Percentiles rank a stretch among this genome's conserved stretches.
phyloP scores from a whole-genome alignment of 345 rosid species.

The Lepidium aucheri region DNA sequence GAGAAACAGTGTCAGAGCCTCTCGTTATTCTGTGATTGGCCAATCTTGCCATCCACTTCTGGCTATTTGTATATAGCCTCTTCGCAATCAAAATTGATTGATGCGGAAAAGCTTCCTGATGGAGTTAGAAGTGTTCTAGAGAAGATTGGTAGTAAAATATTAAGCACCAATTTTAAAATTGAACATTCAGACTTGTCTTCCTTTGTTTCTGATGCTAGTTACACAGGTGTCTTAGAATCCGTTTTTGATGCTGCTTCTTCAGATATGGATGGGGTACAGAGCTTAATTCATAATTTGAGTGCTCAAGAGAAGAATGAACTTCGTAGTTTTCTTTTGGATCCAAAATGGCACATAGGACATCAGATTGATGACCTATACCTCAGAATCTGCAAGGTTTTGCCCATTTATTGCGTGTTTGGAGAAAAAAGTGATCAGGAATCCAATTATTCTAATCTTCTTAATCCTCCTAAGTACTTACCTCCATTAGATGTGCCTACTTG shows the following conservation, averaged over 20 bases:
- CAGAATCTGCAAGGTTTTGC: constrained; percentile 60
- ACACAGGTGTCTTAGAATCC: constrained; percentile 64
- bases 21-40: constrained; percentile 79
- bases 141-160: constrained; percentile 86
- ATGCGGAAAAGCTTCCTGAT: constrained; percentile 52
- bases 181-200: constrained; percentile 68
- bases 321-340: constrained; percentile 63
- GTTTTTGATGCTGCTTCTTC: constrained; percentile 51
- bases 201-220: constrained; percentile 50
- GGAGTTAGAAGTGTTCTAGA: constrained; percentile 47
- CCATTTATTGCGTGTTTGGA: constrained; percentile 57
- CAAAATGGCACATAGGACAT: constrained; percentile 71
- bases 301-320: constrained; percentile 76
- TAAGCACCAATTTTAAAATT: constrained; percentile 44
- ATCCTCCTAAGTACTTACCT: constrained; percentile 65
- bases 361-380: constrained; percentile 38
- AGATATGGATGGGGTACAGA: constrained; percentile 29
- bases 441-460: constrained; percentile 63
- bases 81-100: constrained; percentile 62
- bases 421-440: constrained; percentile 39
- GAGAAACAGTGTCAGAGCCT: constrained; percentile 49
- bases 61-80: constrained; percentile 70
- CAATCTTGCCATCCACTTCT: constrained; percentile 78
- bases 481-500: constrained; percentile 58
- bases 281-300: constrained; percentile 35